A percentile compares a stretch with the other conserved stretches of the same genome.
Evolutionary conservation across 2,329 filamentous ascomycete genomes (phyloP).

Genomic region (Falciphora oryzae): DNA sequence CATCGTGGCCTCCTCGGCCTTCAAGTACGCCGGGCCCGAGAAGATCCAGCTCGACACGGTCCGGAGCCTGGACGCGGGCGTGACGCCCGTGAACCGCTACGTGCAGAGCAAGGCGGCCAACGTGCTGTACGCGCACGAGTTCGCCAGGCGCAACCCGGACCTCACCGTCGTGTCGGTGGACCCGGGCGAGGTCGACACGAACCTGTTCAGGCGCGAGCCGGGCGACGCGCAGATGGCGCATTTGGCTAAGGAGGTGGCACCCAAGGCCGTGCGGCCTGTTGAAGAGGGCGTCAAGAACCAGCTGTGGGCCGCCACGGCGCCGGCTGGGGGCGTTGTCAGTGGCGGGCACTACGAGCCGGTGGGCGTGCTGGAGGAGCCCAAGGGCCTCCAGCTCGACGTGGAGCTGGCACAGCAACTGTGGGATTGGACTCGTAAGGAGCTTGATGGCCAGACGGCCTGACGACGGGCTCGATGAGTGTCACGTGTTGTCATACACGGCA

Average conservation of each 20-base stretch:
- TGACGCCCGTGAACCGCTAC: constrained; percentile 20
- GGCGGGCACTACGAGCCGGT: constrained; percentile 24
- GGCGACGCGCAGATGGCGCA: constrained; percentile 23
- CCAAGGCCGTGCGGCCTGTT: not conserved
- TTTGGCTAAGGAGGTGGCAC: not conserved
- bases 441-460: constrained; percentile 12
- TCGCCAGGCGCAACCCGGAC: constrained; percentile 22
- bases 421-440: constrained; percentile 26
- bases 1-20: constrained; percentile 13
- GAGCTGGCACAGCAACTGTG: constrained; percentile 22
- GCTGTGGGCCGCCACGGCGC: constrained; percentile 41
- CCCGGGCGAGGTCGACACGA: constrained; percentile 24
- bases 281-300: constrained; percentile 23
- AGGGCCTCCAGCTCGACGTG: constrained; percentile 17
- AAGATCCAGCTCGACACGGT: constrained; percentile 12
- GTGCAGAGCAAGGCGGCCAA: constrained; percentile 30
- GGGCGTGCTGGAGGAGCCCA: constrained; percentile 18
- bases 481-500: too few species aligned
- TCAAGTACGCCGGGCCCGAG: constrained; percentile 14
- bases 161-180: constrained; percentile 21
- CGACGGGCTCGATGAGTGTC: too few species aligned
- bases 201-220: constrained; percentile 9
- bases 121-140: constrained; percentile 22
- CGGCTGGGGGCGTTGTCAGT: constrained; percentile 43
- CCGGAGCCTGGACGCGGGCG: constrained; percentile 10